Conservation (phyloP, 495 filamentous ascomycete species). For the Neurospora sp. region DNA sequence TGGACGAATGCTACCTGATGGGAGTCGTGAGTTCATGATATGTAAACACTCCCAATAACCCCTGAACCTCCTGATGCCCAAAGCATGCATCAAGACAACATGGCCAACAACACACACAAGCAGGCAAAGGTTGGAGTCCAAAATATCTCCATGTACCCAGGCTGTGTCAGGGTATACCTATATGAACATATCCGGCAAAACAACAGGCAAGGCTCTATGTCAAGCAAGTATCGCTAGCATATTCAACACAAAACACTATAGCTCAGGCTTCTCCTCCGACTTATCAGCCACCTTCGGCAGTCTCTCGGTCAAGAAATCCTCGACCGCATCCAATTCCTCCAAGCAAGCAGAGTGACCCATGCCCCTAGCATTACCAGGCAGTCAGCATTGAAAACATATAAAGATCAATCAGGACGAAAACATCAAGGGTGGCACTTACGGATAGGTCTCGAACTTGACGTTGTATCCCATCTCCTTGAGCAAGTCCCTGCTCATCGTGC, state of each 20-base stretch:
- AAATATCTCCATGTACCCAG: background rate
- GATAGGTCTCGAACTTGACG: slow-evolving; percentile 68
- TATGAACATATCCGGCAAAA: background rate
- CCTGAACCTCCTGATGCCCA: background rate
- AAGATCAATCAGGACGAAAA: background rate
- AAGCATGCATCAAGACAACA: background rate
- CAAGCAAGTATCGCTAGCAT: background rate
- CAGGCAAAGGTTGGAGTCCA: background rate
- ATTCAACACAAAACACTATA: slow-evolving; percentile 11
- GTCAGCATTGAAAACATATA: slow-evolving; percentile 4
- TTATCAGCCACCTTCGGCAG: slow-evolving; percentile 46
- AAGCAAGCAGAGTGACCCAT: slow-evolving; percentile 69
- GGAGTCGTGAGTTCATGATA: background rate
- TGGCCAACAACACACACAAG: background rate
- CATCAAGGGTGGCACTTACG: slow-evolving; percentile 35
- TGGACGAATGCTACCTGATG: background rate
- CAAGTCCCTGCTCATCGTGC: slow-evolving; percentile 49
- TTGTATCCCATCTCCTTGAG: slow-evolving; percentile 58
- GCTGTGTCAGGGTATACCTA: background rate
- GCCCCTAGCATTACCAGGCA: slow-evolving; percentile 30
- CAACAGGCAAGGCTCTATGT: background rate
- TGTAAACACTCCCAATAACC: background rate
- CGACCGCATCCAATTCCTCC: slow-evolving; percentile 74
- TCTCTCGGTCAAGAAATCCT: slow-evolving; percentile 57
- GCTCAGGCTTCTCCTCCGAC: slow-evolving; percentile 35